Base-by-base conservation (phyloP, 2,329 filamentous ascomycete genomes). In the Scolecobasidium constrictum region DNA sequence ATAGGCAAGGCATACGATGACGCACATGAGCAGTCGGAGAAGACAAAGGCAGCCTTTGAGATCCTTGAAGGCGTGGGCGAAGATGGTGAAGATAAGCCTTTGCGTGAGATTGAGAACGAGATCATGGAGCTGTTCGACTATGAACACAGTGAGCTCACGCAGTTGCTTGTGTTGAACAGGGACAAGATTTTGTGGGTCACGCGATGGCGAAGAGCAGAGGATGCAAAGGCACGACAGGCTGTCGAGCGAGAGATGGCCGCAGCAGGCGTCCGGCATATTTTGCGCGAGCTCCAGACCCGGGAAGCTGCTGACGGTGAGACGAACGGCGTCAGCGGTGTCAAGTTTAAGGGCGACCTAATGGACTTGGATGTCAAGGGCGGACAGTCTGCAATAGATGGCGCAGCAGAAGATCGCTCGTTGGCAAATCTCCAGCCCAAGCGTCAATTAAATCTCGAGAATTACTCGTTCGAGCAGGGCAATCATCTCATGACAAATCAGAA, bases 401-500 rank as follows among this genome's bases (percentile, higher is more conserved):
- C 66, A 35, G 75, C 83, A 47, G 72, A 73, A 37, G 83, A 86
- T 38, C 81, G 79, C 40, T 75, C 76, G 41, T 67, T 94, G 16
- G 86, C 88, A 43, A 87, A 86, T 12, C 69, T 98, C 28, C 84
- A 92, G 54, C 92, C 93, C 2, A 81, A 81, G 51, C 86, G 85
- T 57, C 67, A 86, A 35, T 86, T 98, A 59, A 96, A 96, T 58
- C 71, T 98, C 40, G 90, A 98, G 45, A 96, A 96, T 54, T 76
- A 98, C 23, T 76, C 95, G 31, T 98, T 98, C 58, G 92, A 96
- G 53, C 90, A 96, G 63, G 92, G 92, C 42, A 98, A 96, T 55
- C 92, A 98, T 67, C 73, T 98, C 35, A 98, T 96, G 90, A 96
- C 92, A n/a, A 98, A 98, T 54, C 84, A 87, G 5, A 95, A 87